These are phyloP conservation scores for Dendrobium officinale DNA, from an alignment of 106 monocot species.

Conservation along the genomic window DNA sequence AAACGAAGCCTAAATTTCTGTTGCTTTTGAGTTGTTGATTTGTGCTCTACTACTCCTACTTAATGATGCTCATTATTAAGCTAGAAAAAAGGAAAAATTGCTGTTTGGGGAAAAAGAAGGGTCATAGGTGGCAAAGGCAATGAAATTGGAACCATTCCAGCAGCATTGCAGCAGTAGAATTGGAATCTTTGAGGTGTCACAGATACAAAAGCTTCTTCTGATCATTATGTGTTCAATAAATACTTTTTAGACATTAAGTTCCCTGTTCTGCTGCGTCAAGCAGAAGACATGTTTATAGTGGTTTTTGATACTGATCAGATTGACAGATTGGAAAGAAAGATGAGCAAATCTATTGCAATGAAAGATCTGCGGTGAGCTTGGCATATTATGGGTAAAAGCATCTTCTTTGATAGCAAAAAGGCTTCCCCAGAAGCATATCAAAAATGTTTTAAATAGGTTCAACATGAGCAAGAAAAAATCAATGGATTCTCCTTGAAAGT, in stretches of 20 bases:
- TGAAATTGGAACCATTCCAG: not conserved
- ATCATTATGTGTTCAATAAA: not conserved
- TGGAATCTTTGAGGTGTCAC: not conserved
- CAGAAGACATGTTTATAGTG: not conserved
- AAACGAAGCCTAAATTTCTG: not conserved
- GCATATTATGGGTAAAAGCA: not conserved
- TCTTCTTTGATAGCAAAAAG: not conserved
- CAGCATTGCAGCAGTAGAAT: not conserved
- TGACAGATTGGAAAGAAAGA: not conserved
- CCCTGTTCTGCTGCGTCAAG: not conserved
- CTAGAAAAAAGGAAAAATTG: not conserved
- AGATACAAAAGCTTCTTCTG: not conserved
- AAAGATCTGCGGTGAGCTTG: not conserved
- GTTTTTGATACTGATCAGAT: not conserved
- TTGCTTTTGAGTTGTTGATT: not conserved
- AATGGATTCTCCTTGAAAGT: too few species aligned
- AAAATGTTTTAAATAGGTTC: not conserved
- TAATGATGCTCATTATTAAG: not conserved
- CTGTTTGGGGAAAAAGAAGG: too few species aligned
- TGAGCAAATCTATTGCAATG: not conserved
- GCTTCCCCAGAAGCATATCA: not conserved
- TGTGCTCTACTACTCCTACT: not conserved
- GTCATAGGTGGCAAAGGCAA: not conserved
- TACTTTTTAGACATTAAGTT: not conserved
- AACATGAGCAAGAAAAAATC: not conserved